phyloP scores from a whole-genome alignment of 352 stramenopile species.

The Phytophthora brassicae region DNA sequence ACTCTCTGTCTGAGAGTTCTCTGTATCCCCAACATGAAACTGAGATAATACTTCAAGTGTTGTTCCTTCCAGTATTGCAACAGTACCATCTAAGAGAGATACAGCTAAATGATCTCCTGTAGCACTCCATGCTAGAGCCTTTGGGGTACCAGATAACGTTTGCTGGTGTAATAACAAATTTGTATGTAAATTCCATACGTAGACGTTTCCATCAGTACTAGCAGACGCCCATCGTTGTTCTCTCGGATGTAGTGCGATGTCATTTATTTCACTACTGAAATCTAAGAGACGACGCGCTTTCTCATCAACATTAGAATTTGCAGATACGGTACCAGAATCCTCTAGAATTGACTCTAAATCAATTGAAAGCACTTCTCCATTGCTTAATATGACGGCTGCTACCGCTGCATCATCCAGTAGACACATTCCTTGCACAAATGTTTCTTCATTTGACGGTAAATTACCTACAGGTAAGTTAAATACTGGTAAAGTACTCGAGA shows the following conservation, averaged over 20 bases:
- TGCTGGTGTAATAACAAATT: slow-evolving; percentile 29
- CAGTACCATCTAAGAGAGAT: slow-evolving; percentile 39
- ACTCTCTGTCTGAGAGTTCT: slow-evolving; percentile 8
- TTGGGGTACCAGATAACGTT: slow-evolving; percentile 16
- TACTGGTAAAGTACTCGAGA: no score
- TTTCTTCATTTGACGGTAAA: not conserved
- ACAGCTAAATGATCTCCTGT: slow-evolving; percentile 39
- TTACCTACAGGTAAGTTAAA: slow-evolving; percentile 8
- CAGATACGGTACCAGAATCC: not conserved
- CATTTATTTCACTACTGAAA: slow-evolving; percentile 28
- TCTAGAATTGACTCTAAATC: slow-evolving; percentile 33
- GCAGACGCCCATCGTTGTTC: slow-evolving; percentile 46
- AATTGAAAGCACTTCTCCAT: slow-evolving; percentile 30
- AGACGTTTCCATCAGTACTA: slow-evolving; percentile 35
- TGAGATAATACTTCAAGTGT: slow-evolving; percentile 24
- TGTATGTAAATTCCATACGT: slow-evolving; percentile 46
- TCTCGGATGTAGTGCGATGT: slow-evolving; percentile 43
- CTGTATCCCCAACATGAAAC: slow-evolving; percentile 22
- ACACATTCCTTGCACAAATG: slow-evolving; percentile 22
- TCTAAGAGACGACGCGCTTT: slow-evolving; percentile 26
- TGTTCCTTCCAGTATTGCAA: slow-evolving; percentile 43
- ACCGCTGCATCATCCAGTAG: slow-evolving; percentile 23
- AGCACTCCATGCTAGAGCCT: slow-evolving; percentile 48
- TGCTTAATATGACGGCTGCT: slow-evolving; percentile 28
- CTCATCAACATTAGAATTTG: not conserved